Percentiles rank a stretch among this genome's conserved stretches.
Evolutionary conservation across 2,329 filamentous ascomycete species (phyloP).

Genomic region (Zopfia rhizophila): DNA sequence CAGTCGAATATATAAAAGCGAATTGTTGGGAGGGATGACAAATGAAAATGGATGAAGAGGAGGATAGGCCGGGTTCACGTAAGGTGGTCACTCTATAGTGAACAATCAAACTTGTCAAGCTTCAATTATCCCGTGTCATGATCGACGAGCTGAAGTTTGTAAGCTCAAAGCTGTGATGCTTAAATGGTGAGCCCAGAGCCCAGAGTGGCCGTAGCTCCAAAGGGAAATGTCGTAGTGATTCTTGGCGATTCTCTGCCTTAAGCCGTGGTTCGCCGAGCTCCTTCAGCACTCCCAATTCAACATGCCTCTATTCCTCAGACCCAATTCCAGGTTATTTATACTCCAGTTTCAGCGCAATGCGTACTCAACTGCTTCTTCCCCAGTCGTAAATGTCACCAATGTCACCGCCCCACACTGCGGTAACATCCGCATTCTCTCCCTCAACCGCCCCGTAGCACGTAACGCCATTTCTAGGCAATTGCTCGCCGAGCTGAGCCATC

Average conservation of each 20-base stretch:
- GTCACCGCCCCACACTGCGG: conserved; percentile 82
- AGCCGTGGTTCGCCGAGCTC: conserved; percentile 11
- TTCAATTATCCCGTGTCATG: background rate
- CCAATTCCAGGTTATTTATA: conserved; percentile 28
- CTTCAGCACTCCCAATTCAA: conserved; percentile 7
- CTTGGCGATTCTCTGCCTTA: background rate
- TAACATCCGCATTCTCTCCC: conserved; percentile 85
- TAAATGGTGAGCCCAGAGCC: background rate
- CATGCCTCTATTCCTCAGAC: conserved; percentile 39
- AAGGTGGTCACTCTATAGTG: background rate
- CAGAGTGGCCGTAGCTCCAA: conserved; percentile 15
- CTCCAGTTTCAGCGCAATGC: conserved; percentile 40
- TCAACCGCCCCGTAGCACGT: conserved; percentile 84
- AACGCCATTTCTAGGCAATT: conserved; percentile 90
- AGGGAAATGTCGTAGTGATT: background rate
- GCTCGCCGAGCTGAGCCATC: conserved; percentile 74
- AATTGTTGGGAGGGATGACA: too few relatives aligned
- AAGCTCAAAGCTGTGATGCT: background rate
- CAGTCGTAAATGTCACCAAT: conserved; percentile 74
- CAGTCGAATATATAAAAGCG: too few relatives aligned
- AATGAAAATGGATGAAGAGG: too few relatives aligned
- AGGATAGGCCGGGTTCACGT: background rate
- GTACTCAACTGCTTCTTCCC: conserved; percentile 59
- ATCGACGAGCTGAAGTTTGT: background rate
- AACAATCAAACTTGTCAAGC: background rate